Evolutionary conservation across 257 asterid species (phyloP).

Genomic region (Solanum lycopersicoides): DNA sequence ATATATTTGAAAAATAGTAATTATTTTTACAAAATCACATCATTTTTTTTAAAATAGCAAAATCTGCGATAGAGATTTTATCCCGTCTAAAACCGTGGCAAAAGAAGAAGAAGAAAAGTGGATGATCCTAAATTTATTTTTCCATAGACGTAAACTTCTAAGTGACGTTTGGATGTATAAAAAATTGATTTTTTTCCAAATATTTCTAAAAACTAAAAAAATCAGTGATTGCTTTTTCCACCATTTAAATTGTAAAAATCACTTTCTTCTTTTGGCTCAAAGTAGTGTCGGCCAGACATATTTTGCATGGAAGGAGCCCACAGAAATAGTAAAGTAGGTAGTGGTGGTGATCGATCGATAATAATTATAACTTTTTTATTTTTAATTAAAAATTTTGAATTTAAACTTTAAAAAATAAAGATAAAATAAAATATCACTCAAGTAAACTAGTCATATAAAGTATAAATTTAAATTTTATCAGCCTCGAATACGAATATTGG

Average conservation of each 20-base stretch:
- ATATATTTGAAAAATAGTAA: too few species aligned
- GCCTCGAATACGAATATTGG: background rate
- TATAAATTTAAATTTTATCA: too few species aligned
- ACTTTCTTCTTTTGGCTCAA: background rate
- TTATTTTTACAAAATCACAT: too few species aligned
- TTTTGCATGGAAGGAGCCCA: background rate
- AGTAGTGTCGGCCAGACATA: background rate
- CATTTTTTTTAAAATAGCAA: too few species aligned
- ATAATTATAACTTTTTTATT: too few species aligned
- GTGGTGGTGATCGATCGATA: background rate
- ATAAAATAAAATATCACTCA: too few species aligned
- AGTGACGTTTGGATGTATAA: background rate
- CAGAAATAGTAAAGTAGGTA: background rate
- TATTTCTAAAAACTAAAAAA: background rate
- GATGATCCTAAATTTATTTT: too few species aligned
- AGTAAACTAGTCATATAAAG: too few species aligned
- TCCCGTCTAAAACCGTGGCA: fast-evolving
- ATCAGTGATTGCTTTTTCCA: background rate
- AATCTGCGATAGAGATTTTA: too few species aligned
- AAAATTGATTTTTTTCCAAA: background rate
- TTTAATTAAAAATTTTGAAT: too few species aligned
- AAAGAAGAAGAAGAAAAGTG: too few species aligned
- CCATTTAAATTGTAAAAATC: background rate
- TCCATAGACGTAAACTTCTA: background rate
- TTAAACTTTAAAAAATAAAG: too few species aligned